These are phyloP conservation scores for Tetrapisispora iriomotensis DNA, from an alignment of 805 yeast species.

Conservation along the genomic window DNA sequence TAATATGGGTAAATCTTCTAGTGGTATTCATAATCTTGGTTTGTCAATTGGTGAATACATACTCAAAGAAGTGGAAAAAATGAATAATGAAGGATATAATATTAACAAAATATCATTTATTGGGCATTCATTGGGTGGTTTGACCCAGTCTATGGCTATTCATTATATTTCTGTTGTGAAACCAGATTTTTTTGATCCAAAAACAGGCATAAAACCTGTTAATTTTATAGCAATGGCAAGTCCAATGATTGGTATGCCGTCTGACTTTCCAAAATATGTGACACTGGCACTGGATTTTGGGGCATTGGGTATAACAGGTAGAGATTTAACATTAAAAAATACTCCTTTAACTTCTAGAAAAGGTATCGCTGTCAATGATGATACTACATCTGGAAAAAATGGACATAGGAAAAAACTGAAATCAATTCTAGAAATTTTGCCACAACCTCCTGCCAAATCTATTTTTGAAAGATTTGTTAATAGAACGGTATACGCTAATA, in stretches of 20 bases:
- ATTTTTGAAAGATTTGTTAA: slow-evolving; percentile 53
- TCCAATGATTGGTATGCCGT: slow-evolving; percentile 78
- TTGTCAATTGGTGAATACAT: slow-evolving; percentile 68
- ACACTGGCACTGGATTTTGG: slow-evolving; percentile 81
- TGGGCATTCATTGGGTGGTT: slow-evolving; percentile 92
- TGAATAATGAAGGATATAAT: slow-evolving; percentile 29
- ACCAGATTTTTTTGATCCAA: slow-evolving; percentile 55
- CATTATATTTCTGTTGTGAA: slow-evolving; percentile 54
- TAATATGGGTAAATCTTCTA: slow-evolving; percentile 79
- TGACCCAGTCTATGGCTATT: slow-evolving; percentile 82
- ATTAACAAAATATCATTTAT: slow-evolving; percentile 70
- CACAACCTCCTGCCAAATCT: slow-evolving; percentile 62
- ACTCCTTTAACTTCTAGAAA: slow-evolving; percentile 26
- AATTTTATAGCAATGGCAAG: slow-evolving; percentile 79
- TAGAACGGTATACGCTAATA: slow-evolving; percentile 83
- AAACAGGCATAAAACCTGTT: slow-evolving; percentile 45
- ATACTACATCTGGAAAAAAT: slow-evolving; percentile 1
- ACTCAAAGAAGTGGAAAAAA: slow-evolving; percentile 35
- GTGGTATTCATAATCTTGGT: slow-evolving; percentile 81
- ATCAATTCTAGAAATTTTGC: slow-evolving; percentile 67
- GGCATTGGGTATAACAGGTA: slow-evolving; percentile 84
- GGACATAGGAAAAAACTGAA: slow-evolving; percentile 9
- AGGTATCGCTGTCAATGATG: slow-evolving; percentile 15
- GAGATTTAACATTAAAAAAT: slow-evolving; percentile 65
- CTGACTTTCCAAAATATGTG: slow-evolving; percentile 80